These are phyloP conservation scores for Fusarium pininemorale DNA, from an alignment of 2,329 filamentous ascomycete genomes.

Conservation along the genomic window DNA sequence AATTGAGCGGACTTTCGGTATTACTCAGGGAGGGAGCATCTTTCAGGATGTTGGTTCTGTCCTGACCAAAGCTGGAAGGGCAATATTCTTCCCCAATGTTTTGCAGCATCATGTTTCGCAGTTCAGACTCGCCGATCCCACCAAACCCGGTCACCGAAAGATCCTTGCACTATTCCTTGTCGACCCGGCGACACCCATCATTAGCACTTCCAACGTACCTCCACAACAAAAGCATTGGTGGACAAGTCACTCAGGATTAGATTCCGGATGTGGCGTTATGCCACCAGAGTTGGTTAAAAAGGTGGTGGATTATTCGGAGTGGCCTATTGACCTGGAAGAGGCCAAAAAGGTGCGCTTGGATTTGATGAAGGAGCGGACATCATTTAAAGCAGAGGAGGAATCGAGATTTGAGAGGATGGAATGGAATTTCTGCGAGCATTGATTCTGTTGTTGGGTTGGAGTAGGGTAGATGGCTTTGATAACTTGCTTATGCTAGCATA, in stretches of 20 bases:
- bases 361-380: neutral
- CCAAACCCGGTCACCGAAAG: neutral
- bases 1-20: neutral
- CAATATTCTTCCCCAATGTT: slow-evolving; percentile 1
- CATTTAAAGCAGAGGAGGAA: neutral
- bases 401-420: neutral
- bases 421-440: neutral
- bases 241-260: fast-evolving
- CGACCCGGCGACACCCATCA: neutral
- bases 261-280: fast-evolving
- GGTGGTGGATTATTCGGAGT: neutral
- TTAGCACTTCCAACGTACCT: neutral
- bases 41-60: neutral
- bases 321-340: neutral
- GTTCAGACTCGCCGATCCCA: neutral
- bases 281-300: neutral
- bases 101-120: neutral
- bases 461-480: neutral
- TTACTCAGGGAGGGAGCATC: neutral
- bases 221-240: slow-evolving; percentile 4
- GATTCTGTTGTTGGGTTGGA: neutral
- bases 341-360: neutral
- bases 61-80: neutral
- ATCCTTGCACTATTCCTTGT: neutral
- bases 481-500: neutral